These are phyloP conservation scores for Datura wrightii DNA, from an alignment of 257 asterid genomes.

Conservation along the genomic window DNA sequence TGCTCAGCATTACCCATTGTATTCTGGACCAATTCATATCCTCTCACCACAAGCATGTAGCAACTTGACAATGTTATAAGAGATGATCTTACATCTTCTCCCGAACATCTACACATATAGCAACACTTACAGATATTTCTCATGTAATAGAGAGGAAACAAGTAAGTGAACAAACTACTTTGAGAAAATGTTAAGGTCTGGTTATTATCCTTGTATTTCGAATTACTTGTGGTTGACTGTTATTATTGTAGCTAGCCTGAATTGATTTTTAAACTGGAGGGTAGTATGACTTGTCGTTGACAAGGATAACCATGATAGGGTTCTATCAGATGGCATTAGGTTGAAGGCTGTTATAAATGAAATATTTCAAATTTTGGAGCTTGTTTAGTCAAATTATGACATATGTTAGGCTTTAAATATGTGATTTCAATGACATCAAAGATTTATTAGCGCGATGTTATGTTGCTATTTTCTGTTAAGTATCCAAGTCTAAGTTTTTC, in stretches of 20 bases:
- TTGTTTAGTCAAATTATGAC: not conserved
- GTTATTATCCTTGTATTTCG: not conserved
- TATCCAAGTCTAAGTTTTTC: not conserved
- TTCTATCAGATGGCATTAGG: not conserved
- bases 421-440: not conserved
- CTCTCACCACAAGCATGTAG: conserved; percentile 5
- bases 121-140: not conserved
- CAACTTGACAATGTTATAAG: not conserved
- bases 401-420: not conserved
- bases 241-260: not conserved
- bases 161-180: not conserved
- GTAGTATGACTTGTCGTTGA: not conserved
- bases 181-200: not conserved
- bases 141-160: not conserved
- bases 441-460: not conserved
- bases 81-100: not conserved
- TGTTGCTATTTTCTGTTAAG: not conserved
- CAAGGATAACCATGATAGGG: not conserved
- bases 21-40: not conserved
- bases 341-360: conserved; percentile 4
- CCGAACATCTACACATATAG: not conserved
- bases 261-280: not conserved
- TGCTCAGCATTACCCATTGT: not conserved
- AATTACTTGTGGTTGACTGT: not conserved
- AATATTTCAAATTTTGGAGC: not conserved